These are phyloP conservation scores for Globisporangium camurandrum DNA, from an alignment of 352 stramenopile genomes.

Conservation along the genomic window DNA sequence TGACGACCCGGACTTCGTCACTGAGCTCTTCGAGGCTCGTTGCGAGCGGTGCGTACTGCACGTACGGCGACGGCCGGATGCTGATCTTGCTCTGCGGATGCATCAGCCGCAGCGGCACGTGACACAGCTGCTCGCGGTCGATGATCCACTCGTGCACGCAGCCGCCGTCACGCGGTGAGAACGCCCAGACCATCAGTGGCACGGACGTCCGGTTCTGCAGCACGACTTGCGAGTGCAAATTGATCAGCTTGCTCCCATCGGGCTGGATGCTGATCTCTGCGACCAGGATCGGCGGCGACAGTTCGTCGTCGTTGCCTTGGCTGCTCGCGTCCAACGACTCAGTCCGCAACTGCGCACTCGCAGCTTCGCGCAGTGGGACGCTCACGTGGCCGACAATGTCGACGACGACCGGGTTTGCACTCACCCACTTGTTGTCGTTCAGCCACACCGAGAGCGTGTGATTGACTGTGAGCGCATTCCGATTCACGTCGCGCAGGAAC, in stretches of 20 bases:
- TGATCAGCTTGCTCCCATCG: conserved; percentile 85
- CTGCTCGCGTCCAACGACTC: conserved; percentile 19
- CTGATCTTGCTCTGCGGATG: conserved; percentile 86
- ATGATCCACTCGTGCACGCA: conserved; percentile 78
- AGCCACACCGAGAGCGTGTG: conserved; percentile 85
- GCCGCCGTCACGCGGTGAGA: conserved; percentile 74
- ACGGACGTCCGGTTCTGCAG: conserved; percentile 83
- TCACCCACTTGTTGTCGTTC: conserved; percentile 85
- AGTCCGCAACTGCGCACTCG: conserved; percentile 13
- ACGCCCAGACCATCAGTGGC: conserved; percentile 84
- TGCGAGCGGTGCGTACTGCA: conserved; percentile 77
- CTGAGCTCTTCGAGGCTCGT: conserved; percentile 76
- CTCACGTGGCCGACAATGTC: conserved; percentile 84
- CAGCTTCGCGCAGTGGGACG: conserved; percentile 62
- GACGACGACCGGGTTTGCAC: conserved; percentile 77
- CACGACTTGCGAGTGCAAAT: conserved; percentile 80
- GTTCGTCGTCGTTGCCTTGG: conserved; percentile 38
- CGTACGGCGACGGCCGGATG: conserved; percentile 72
- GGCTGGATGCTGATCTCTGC: conserved; percentile 84
- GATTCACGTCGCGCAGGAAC: conserved; percentile 64
- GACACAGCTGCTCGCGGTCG: conserved; percentile 71
- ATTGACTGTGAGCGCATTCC: conserved; percentile 72
- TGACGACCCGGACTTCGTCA: conserved; percentile 58
- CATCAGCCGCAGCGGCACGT: conserved; percentile 79
- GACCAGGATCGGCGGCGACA: conserved; percentile 63